Percentiles rank a stretch among this genome's conserved stretches.
phyloP scores from a whole-genome alignment of 305 asterid genomes.

The Andrographis paniculata region DNA sequence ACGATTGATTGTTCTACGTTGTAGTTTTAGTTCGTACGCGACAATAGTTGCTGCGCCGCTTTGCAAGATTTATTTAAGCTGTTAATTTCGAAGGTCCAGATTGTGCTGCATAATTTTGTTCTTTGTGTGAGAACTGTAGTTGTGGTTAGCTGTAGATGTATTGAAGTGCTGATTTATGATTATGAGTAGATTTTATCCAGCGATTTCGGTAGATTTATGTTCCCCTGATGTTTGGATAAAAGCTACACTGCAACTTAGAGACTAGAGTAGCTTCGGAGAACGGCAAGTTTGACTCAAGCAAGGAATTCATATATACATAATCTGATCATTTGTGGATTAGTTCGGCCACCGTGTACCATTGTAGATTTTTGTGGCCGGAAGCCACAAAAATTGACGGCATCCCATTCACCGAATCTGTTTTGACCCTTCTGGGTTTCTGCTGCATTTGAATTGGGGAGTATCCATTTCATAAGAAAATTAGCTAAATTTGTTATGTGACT shows the following conservation, averaged over 20 bases:
- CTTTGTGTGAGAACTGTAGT: neutral
- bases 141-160: neutral
- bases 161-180: neutral
- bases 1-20: conserved; percentile 4
- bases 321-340: no score
- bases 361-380: no score
- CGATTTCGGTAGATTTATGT: no score
- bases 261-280: no score
- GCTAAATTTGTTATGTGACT: neutral
- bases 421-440: conserved; percentile 1
- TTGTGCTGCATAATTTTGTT: conserved; percentile 4
- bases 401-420: no score
- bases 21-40: conserved; percentile 1
- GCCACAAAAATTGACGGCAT: no score
- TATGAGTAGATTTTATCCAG: neutral
- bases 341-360: no score
- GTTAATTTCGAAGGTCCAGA: neutral
- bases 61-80: neutral
- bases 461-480: neutral
- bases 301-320: no score
- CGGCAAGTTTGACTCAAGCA: no score
- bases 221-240: no score
- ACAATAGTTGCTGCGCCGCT: conserved; percentile 1
- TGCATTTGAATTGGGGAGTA: neutral
- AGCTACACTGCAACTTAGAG: no score